Conservation (phyloP, 768 basidiomycete species). For the Daedaleopsis nitida region DNA sequence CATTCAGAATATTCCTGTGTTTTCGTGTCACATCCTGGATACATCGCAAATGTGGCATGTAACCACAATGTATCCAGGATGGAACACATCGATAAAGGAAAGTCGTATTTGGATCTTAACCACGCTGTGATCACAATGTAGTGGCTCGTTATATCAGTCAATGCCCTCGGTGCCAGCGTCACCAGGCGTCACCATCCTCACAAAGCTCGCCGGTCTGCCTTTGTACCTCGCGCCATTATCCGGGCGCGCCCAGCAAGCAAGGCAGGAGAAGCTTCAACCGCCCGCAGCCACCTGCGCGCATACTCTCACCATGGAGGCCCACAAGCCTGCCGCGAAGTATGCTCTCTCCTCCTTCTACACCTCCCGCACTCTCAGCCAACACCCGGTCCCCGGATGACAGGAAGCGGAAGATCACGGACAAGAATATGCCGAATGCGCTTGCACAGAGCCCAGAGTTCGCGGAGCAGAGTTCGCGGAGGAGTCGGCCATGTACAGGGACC, state of each 20-base stretch:
- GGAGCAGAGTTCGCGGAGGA: conserved; percentile 80
- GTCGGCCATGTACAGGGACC: conserved; percentile 82
- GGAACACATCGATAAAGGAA: no score
- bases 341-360: conserved; percentile 16
- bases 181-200: no score
- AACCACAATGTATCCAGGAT: no score
- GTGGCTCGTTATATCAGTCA: no score
- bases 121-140: no score
- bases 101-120: no score
- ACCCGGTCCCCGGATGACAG: conserved; percentile 43
- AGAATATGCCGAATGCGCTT: conserved; percentile 74
- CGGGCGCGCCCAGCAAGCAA: not conserved
- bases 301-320: conserved; percentile 21
- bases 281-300: not conserved
- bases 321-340: conserved; percentile 26
- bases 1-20: no score
- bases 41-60: no score
- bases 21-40: no score
- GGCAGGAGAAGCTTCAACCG: not conserved
- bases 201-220: no score
- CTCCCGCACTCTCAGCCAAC: conserved; percentile 9
- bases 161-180: no score
- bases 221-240: no score
- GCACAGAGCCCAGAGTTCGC: conserved; percentile 70
- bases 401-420: conserved; percentile 79